Percentiles rank a stretch among this genome's conserved stretches.
phyloP scores from a whole-genome alignment of 441 rosid species.

The Manihot esculenta region DNA sequence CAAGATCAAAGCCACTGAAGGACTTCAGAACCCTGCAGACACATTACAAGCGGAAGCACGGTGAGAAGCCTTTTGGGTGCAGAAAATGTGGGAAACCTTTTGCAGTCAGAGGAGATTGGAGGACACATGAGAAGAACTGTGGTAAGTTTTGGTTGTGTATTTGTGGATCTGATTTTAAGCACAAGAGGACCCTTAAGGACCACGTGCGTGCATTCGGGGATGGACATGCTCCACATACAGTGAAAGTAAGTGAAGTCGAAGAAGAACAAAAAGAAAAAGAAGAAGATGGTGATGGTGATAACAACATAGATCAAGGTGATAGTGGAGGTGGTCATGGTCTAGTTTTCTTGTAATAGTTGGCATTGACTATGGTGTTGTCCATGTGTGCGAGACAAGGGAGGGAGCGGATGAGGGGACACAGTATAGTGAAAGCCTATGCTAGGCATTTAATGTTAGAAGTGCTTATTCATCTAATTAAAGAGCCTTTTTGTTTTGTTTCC shows the following conservation, averaged over 20 bases:
- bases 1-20: conserved; percentile 81
- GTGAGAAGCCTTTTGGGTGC: conserved; percentile 73
- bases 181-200: conserved; percentile 87
- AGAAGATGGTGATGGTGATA: conserved; percentile 28
- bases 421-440: conserved; percentile 26
- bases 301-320: not conserved
- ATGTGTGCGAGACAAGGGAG: conserved; percentile 7
- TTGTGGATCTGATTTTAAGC: conserved; percentile 91
- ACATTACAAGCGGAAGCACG: conserved; percentile 85
- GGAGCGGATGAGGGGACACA: conserved; percentile 25
- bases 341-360: conserved; percentile 14
- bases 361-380: conserved; percentile 5
- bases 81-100: conserved; percentile 77
- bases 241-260: conserved; percentile 38
- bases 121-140: conserved; percentile 92
- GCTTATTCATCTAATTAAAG: conserved; percentile 21
- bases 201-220: conserved; percentile 80
- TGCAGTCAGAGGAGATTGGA: conserved; percentile 90
- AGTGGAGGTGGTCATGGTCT: conserved; percentile 10
- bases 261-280: conserved; percentile 41
- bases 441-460: conserved; percentile 26
- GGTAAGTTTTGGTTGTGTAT: conserved; percentile 88
- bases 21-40: conserved; percentile 93
- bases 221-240: conserved; percentile 68
- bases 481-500: conserved; percentile 4